Percentiles rank a stretch among this genome's conserved stretches.
Evolutionary conservation across 2,329 filamentous ascomycete genomes (phyloP).

Genomic region (Macrophomina phaseolina): DNA sequence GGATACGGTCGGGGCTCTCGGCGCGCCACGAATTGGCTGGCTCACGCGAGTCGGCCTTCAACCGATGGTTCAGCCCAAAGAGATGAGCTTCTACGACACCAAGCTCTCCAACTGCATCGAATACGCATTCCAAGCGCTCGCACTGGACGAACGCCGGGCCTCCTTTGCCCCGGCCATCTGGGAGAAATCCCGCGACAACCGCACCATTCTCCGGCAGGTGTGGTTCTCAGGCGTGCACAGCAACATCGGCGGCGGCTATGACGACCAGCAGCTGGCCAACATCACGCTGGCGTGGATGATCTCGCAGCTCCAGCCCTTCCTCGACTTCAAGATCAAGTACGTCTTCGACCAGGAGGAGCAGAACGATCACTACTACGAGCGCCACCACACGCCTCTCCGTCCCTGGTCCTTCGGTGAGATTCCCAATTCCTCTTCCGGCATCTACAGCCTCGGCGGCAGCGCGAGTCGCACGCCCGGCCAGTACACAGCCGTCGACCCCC

Average conservation of each 20-base stretch:
- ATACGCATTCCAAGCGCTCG: conserved; percentile 65
- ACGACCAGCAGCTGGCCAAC: conserved; percentile 56
- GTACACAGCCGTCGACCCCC: conserved; percentile 54
- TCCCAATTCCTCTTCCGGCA: conserved; percentile 51
- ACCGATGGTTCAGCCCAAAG: conserved; percentile 38
- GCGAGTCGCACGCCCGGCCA: conserved; percentile 54
- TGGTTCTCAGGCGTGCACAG: conserved; percentile 57
- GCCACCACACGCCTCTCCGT: conserved; percentile 41
- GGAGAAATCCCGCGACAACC: conserved; percentile 50
- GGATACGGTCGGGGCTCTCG: conserved; percentile 57
- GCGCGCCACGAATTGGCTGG: conserved; percentile 53
- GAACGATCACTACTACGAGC: conserved; percentile 20
- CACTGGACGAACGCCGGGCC: conserved; percentile 62
- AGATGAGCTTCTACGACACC: conserved; percentile 56
- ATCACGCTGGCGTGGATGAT: conserved; percentile 65
- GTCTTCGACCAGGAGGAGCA: conserved; percentile 47
- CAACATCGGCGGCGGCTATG: conserved; percentile 56
- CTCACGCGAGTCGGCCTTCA: conserved; percentile 45
- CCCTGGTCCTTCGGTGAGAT: conserved; percentile 57
- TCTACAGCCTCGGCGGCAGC: conserved; percentile 55
- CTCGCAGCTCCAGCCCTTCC: conserved; percentile 55
- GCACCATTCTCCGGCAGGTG: conserved; percentile 47
- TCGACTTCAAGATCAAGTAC: conserved; percentile 56
- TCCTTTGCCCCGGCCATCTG: conserved; percentile 64
- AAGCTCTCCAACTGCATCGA: conserved; percentile 54